Base-by-base conservation (phyloP, 352 stramenopile genomes). In the Pythium chondricola region DNA sequence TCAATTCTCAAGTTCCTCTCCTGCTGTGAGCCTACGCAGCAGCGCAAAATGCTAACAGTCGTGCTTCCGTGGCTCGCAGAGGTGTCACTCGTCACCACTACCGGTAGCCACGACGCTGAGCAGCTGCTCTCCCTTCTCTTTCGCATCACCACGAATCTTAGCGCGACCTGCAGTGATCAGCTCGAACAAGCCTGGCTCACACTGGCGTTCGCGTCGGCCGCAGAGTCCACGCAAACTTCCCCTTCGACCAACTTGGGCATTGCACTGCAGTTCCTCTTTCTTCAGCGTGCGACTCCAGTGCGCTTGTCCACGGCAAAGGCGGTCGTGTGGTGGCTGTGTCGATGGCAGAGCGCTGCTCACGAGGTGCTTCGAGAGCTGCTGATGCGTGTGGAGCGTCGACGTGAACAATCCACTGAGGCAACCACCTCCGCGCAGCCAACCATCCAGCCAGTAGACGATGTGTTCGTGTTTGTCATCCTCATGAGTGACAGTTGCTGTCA, bases 141-240 rank as follows among this genome's bases (percentile, higher is more conserved):
- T 41, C 62, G 61, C 4, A 52, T 85, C 26, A 87, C 77, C 3
- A 63, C 58, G 3, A 68, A 48, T 14, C 51, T 84, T 4, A 61
- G 32, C 6, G 47, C 58, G 17, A 68, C 38, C 13, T 85, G 71
- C 48, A 39, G 45, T 4, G 69, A 77, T 0, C 68, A 84, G 44
- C 52, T 87, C n/a, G 77, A 89, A 35, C 74, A 81, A 25, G 66
- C 65, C 1, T 89, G 74, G 77, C 56, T 85, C 0, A 85, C 77
- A 11, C 42, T 89, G 8, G 70, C 66, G 0, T 85, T 82, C 31
- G 65, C 33, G 48, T 10, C 26, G 10, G 9, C 2, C 11, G 33
- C 25, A 10, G 24, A 42, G 2, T 22, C n/a, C 5, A 11, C 7
- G 13, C 2, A 2, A 21, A 21, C 13, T 22, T 30, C 42, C 24